These are phyloP conservation scores for Pseudocercospora crystallina DNA, from an alignment of 2,329 filamentous ascomycete genomes.

Conservation along the genomic window DNA sequence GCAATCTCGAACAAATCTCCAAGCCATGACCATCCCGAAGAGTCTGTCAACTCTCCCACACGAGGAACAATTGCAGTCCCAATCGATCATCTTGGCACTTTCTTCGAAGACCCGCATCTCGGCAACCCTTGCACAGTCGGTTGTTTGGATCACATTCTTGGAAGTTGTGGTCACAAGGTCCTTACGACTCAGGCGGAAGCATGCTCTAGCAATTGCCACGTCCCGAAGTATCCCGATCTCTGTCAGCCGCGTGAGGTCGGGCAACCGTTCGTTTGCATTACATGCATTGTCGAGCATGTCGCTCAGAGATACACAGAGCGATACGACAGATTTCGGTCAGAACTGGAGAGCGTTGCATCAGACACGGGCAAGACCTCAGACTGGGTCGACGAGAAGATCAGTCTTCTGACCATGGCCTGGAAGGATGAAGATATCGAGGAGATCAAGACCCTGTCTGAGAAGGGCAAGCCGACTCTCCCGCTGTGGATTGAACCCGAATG, in stretches of 20 bases:
- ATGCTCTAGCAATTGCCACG: slow-evolving; percentile 10
- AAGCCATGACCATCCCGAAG: background rate
- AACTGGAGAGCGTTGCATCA: slow-evolving; percentile 4
- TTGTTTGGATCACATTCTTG: slow-evolving; percentile 12
- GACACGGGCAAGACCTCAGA: slow-evolving; percentile 1
- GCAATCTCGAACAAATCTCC: background rate
- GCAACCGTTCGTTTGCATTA: slow-evolving; percentile 8
- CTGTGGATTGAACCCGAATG: slow-evolving; percentile 12
- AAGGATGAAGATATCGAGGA: slow-evolving; percentile 14
- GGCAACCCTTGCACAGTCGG: slow-evolving; percentile 12
- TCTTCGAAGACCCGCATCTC: slow-evolving; percentile 7
- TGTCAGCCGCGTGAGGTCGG: slow-evolving; percentile 13
- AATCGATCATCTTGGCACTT: slow-evolving; percentile 1
- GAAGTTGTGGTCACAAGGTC: slow-evolving; percentile 11
- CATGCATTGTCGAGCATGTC: slow-evolving; percentile 14
- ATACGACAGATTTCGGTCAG: background rate
- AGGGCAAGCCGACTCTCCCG: slow-evolving; percentile 3
- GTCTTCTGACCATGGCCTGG: slow-evolving; percentile 12
- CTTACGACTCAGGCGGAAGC: slow-evolving; percentile 9
- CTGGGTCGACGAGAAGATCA: slow-evolving; percentile 9
- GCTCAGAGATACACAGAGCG: background rate
- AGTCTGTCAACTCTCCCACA: background rate
- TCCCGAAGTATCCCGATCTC: slow-evolving; percentile 6
- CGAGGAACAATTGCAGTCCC: background rate
- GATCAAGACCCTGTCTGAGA: slow-evolving; percentile 7